Conservation (phyloP, 2,329 filamentous ascomycete species). For the Apiospora koreana region DNA sequence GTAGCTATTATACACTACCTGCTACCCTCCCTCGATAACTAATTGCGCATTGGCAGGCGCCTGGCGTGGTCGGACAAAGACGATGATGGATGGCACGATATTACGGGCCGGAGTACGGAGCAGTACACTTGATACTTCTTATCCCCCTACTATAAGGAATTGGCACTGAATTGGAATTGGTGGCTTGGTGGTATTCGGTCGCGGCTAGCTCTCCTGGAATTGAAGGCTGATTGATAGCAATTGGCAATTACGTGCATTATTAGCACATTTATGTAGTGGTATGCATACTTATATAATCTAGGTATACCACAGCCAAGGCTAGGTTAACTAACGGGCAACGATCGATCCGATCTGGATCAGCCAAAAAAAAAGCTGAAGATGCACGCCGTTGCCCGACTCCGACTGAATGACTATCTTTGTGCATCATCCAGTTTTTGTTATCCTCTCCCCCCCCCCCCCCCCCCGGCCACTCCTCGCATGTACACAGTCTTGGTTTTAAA, state of each 20-base stretch:
- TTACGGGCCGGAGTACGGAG: not conserved
- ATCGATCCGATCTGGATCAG: slow-evolving; percentile 8
- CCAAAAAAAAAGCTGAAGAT: not conserved
- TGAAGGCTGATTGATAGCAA: not conserved
- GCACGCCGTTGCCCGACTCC: slow-evolving; percentile 2
- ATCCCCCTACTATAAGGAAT: no score
- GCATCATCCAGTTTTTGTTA: not conserved
- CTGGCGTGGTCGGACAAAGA: not conserved
- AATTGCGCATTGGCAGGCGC: not conserved
- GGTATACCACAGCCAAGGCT: not conserved
- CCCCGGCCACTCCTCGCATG: slow-evolving; percentile 1
- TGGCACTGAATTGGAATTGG: no score
- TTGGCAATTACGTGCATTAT: not conserved
- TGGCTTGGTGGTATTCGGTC: not conserved
- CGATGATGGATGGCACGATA: not conserved
- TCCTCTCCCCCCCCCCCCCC: not conserved
- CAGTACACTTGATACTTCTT: no score
- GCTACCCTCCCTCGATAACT: not conserved
- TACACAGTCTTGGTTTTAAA: not conserved
- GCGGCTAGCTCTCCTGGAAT: not conserved
- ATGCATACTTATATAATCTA: not conserved
- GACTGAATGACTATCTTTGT: not conserved
- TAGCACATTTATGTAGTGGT: not conserved
- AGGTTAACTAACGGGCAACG: not conserved
- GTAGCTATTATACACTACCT: not conserved